Percentiles rank a stretch among this genome's conserved stretches.
Conservation (phyloP, 371 early-diverging fungal genomes). For the Rhizopus arrhizus region DNA sequence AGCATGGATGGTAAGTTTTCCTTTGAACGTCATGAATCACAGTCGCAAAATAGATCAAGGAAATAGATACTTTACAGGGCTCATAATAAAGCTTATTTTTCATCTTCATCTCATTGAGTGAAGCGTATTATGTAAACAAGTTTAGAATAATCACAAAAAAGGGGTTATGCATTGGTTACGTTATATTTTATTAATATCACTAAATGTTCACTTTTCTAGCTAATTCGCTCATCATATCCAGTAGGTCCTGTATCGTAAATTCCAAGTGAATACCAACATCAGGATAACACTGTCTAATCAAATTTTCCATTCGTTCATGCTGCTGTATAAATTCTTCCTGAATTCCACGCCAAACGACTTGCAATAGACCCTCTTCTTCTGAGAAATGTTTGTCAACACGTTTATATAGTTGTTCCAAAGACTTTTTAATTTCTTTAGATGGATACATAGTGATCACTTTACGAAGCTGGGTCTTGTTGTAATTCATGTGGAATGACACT, state of each 20-base stretch:
- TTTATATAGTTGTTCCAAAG: conserved; percentile 81
- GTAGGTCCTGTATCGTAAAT: conserved; percentile 86
- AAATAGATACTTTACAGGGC: too few relatives aligned
- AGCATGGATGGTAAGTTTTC: too few relatives aligned
- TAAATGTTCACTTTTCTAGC: conserved; percentile 56
- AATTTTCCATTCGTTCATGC: conserved; percentile 77
- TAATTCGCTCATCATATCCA: conserved; percentile 67
- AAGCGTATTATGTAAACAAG: too few relatives aligned
- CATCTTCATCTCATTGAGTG: too few relatives aligned
- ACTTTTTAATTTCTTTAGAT: conserved; percentile 81
- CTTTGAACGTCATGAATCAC: too few relatives aligned
- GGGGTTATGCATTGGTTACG: too few relatives aligned
- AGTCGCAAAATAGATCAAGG: too few relatives aligned
- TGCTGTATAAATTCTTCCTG: conserved; percentile 86
- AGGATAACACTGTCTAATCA: conserved; percentile 85
- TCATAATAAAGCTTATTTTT: too few relatives aligned
- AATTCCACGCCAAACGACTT: conserved; percentile 91
- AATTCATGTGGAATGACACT: conserved; percentile 81
- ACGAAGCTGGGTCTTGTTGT: conserved; percentile 83
- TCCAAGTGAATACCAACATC: conserved; percentile 82
- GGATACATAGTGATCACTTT: conserved; percentile 85
- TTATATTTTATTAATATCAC: too few relatives aligned
- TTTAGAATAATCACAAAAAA: too few relatives aligned
- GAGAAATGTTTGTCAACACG: conserved; percentile 93
- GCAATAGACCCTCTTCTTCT: conserved; percentile 80